Percentiles rank a stretch among this genome's conserved stretches.
phyloP scores from a whole-genome alignment of 129 eudicot genomes.

The Pulicaria dysenterica region DNA sequence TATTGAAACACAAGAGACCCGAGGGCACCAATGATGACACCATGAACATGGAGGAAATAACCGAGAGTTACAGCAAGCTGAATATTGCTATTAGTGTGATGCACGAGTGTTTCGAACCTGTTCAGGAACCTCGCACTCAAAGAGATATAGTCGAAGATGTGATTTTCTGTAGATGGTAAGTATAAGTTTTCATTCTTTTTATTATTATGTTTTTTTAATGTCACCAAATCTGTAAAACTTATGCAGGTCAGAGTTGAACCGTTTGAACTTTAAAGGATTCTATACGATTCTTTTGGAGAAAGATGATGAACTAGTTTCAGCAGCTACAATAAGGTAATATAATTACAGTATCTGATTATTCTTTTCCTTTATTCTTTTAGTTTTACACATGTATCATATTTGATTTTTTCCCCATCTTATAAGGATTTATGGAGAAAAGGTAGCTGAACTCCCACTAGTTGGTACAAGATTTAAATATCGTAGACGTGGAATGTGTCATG shows the following conservation, averaged over 20 bases:
- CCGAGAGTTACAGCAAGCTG: conserved; percentile 72
- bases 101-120: conserved; percentile 96
- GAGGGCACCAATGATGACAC: conserved; percentile 32
- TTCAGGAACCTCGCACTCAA: conserved; percentile 73
- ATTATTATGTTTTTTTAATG: background rate
- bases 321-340: conserved; percentile 70
- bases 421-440: conserved; percentile 84
- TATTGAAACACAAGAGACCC: conserved; percentile 49
- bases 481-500: conserved; percentile 89
- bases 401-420: conserved; percentile 4
- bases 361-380: conserved; percentile 7
- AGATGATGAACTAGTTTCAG: conserved; percentile 83
- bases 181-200: background rate
- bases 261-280: conserved; percentile 85
- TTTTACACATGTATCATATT: conserved; percentile 8
- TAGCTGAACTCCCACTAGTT: conserved; percentile 89
- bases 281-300: conserved; percentile 82
- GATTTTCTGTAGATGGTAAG: conserved; percentile 72
- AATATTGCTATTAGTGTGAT: conserved; percentile 76
- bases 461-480: conserved; percentile 87
- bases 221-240: background rate
- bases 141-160: conserved; percentile 90
- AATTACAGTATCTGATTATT: background rate
- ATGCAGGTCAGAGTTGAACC: conserved; percentile 82
- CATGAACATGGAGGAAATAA: conserved; percentile 32